Base-by-base conservation (phyloP, 129 eudicot genomes). In the Artemisia annua region DNA sequence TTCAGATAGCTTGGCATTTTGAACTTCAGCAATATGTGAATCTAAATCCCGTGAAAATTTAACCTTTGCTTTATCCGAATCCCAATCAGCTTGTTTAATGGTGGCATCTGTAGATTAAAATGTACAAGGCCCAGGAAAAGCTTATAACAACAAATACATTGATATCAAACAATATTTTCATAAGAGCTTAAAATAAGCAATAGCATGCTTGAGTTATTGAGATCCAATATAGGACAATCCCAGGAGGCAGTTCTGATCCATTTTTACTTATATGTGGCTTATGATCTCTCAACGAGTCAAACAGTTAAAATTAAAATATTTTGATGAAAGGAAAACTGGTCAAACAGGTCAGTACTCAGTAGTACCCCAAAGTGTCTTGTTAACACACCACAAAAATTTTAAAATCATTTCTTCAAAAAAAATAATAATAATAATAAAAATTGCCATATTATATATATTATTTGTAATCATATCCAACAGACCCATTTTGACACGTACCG, bases 1-100 rank as follows among this genome's bases (percentile, higher is more conserved):
- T 77, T 88, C 97, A 35, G 96, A 80, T 72, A 95, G 78, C 82
- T 86, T 88, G 60, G 96, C 79, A 14, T 79, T 74, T 69, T 85
- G 96, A 80, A 95, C 86, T 69, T 85, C 86, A 71, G 78, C 80
- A 71, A 90, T 74, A 79, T 95, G 91, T 60, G 96, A 96, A 82
- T 95, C 96, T 63, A 95, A 77, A 80, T 95, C 98, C 77, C 96
- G 97, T 59, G 82, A 76, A 75, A 95, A 88, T 74, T 95, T 90
- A 46, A 85, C 95, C 78, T 87, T 84, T 54, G 82, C 81, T 91
- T 85, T 95, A 63, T 76, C 64, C 20, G 86, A 52, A 58, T 95
- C 97, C 99, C 99, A 95, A 71, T 85, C 81, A 24, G 99, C 94
- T 77, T 87, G 98, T 66, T 79, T 82, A 71, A 95, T 83, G 64